Evolutionary conservation across 352 stramenopile species (phyloP).

Genomic region (Phytophthora crassamura): DNA sequence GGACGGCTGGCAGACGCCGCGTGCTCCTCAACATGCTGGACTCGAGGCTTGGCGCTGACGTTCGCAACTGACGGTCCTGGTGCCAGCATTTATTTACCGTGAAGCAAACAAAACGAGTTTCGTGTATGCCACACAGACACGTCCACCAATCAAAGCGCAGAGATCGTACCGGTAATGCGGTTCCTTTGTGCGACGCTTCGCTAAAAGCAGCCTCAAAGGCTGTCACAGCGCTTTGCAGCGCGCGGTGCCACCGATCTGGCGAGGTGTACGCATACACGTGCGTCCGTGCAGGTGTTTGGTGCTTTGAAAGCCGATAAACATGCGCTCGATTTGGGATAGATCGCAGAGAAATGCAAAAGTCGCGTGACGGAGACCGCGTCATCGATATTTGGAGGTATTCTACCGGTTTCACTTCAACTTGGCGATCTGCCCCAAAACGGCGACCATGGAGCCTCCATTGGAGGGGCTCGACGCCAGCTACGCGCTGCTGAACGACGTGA

Average conservation of each 20-base stretch:
- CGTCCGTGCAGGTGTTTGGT: too few species aligned
- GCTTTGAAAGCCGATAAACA: conserved; percentile 4
- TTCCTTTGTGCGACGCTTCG: not conserved
- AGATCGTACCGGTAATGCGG: not conserved
- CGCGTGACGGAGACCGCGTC: not conserved
- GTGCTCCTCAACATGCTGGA: conserved; percentile 27
- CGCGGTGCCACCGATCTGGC: not conserved
- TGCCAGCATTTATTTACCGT: conserved; percentile 3
- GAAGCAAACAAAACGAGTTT: conserved; percentile 11
- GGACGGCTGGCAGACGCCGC: conserved; percentile 7
- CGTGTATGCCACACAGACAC: conserved; percentile 27
- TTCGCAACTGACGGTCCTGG: conserved; percentile 33
- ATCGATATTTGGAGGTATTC: conserved; percentile 8
- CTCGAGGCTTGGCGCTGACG: conserved; percentile 20
- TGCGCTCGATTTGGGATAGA: conserved; percentile 16
- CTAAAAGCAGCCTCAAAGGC: not conserved
- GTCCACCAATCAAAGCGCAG: conserved; percentile 22
- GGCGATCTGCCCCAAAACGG: conserved; percentile 6
- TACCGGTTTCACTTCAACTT: conserved; percentile 16
- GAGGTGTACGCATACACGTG: conserved; percentile 5
- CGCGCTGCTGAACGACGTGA: conserved; percentile 62
- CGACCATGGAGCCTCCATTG: too few species aligned
- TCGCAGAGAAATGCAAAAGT: conserved; percentile 23
- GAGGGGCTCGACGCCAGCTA: conserved; percentile 57
- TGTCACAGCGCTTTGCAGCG: too few species aligned